Base-by-base conservation (phyloP, 306 rosid genomes). In the Hippophae rhamnoides region DNA sequence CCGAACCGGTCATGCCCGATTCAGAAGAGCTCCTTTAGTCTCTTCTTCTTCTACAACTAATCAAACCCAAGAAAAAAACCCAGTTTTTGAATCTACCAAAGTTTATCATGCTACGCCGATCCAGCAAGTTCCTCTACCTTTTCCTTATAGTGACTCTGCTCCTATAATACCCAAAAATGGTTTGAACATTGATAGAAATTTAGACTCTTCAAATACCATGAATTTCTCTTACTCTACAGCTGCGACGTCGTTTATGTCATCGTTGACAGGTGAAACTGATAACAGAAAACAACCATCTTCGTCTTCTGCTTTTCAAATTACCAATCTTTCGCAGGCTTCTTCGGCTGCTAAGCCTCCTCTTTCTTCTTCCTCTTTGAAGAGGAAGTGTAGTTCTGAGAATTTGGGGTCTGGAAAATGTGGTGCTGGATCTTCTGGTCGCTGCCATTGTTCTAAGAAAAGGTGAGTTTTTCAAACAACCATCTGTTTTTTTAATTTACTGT, bases 401-500 rank as follows among this genome's bases (percentile, higher is more conserved):
- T 47, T 84, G 58, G 84, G 87, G 9, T 76, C 94, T 60, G 87
- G 82, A 10, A 88, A 80, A 74, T 88, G 96, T 54, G 81, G 74
- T 5, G 70, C 65, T 7, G 77, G 76, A 43, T 81, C 96, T 63
- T 82, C 89, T 23, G 67, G 81, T 38, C 83, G 89, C 13, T 87
- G 92, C 66, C 92, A 85, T 76, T 88, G 96, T 69, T 78, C 94
- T 5, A 88, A 88, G 76, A 88, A 88, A 65, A 88, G 94, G 95
- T 87, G 11, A 7, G 38, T 41, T 12, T 47, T 3, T 31, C 18
- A n/a, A n/a, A n/a, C n/a, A n/a, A n/a, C 23, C 38, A 31, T 48
- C 49, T n/a, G 10, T 26, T 64, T 31, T 46, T 68, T 10, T 47
- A 41, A 40, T 43, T 43, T 40, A 10, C 13, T 1, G 7, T 5